Base-by-base conservation (phyloP, 164 flowering plant species). In the Magnolia sinica region DNA sequence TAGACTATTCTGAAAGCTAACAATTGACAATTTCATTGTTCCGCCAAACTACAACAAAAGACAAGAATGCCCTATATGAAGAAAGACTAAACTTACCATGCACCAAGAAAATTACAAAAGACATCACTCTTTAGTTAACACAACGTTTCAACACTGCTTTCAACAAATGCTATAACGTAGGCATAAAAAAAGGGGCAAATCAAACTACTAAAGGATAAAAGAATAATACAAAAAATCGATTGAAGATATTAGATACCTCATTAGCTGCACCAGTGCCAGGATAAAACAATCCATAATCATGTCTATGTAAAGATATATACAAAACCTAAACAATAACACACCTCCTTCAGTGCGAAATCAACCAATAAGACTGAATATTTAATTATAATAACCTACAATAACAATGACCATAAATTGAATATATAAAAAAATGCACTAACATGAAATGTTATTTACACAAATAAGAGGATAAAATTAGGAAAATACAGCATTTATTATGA, bases 211-310 rank as follows among this genome's bases (percentile, higher is more conserved):
- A 5, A 68, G 23, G 19, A 64, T 64, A 9, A 64, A 20, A 68
- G 18, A 22, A 22, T 66, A 22, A 22, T 4, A 66, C 29, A 66
- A 24, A 66, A 65, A 18, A 67, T 2, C 37, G n/a, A 29, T 59
- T n/a, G 16, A 63, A 67, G 20, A 59, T 58, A 22, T 59, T 55
- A 55, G 13, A 16, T 88, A 95, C 98, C 97, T 95, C 97, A 82
- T 77, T 67, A 68, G 96, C 94, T 74, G 96, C 92, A 74, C 98
- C 98, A 77, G 97, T 93, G 71, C 97, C 95, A 82, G 98, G 98
- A 84, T 95, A 95, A 75, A 95, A 95, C 68, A 79, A 83, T 70
- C 98, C 98, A 29, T 88, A 90, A 78, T 94, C 98, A 71, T 94
- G 96, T 83, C 98, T 88, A 84, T 95, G 98, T 66, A 95, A 83